phyloP scores from a whole-genome alignment of 805 yeast species.

The Saccharomycopsis synnaedendra region DNA sequence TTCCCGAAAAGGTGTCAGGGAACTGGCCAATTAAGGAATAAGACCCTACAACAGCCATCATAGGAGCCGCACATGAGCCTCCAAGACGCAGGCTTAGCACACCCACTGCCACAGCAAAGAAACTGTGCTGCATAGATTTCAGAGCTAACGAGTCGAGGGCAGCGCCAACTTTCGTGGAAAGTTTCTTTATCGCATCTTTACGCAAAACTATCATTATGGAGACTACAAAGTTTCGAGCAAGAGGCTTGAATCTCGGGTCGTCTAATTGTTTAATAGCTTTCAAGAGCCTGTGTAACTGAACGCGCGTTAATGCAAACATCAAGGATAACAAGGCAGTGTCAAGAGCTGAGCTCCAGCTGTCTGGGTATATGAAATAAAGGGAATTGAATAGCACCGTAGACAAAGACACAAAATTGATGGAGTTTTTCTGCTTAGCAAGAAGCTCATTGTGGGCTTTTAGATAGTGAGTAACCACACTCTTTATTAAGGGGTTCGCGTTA shows the following conservation, averaged over 20 bases:
- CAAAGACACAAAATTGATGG: constrained; percentile 5
- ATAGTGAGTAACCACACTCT: background rate
- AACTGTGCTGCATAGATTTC: too few relatives aligned
- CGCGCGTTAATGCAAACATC: constrained; percentile 2
- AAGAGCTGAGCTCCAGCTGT: constrained; percentile 1
- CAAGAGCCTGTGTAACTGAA: constrained; percentile 2
- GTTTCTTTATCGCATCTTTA: too few relatives aligned
- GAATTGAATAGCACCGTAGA: constrained; percentile 2
- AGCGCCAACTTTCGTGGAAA: too few relatives aligned
- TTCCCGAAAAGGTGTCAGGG: too few relatives aligned
- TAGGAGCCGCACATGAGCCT: too few relatives aligned
- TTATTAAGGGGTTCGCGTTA: background rate
- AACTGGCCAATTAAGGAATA: too few relatives aligned
- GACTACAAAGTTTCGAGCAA: background rate
- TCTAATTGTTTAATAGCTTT: background rate
- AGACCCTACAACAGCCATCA: too few relatives aligned
- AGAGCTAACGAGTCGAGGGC: too few relatives aligned
- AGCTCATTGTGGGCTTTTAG: background rate
- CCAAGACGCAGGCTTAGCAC: too few relatives aligned
- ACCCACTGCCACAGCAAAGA: too few relatives aligned
- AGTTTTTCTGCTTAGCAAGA: constrained; percentile 1
- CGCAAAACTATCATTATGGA: background rate
- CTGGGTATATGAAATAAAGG: constrained; percentile 9
- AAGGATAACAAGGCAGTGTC: constrained; percentile 1
- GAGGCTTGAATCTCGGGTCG: background rate